Percentiles rank a stretch among this genome's conserved stretches.
Conservation (phyloP, 192 early-diverging fungal genomes). For the Linnemannia elongata region DNA sequence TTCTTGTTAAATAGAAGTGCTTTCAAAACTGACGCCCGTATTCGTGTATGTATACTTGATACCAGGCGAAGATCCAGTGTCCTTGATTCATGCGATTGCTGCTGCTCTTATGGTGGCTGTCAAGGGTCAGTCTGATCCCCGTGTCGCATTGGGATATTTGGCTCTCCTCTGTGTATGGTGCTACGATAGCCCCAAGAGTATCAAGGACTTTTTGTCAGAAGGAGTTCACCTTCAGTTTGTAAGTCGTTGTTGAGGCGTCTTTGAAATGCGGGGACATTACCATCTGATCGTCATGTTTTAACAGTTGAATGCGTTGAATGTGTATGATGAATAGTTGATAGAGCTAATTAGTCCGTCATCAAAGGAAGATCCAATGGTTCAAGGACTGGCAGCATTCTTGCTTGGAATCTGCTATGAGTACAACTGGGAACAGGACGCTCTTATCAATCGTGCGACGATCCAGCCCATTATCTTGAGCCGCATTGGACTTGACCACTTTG, state of each 20-base stretch:
- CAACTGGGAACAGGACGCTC: slow-evolving; percentile 84
- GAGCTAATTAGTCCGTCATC: slow-evolving; percentile 92
- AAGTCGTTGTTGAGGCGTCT: slow-evolving; percentile 26
- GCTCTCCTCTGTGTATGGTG: slow-evolving; percentile 90
- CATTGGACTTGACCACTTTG: slow-evolving; percentile 89
- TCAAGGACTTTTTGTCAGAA: slow-evolving; percentile 89
- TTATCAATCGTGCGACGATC: slow-evolving; percentile 81
- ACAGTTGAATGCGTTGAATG: background rate
- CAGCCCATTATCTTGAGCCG: slow-evolving; percentile 89
- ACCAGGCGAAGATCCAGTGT: slow-evolving; percentile 79
- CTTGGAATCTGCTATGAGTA: slow-evolving; percentile 91
- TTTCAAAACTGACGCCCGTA: background rate
- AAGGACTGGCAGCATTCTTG: slow-evolving; percentile 91
- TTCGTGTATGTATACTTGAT: background rate
- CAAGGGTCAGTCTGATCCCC: slow-evolving; percentile 73
- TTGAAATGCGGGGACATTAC: background rate
- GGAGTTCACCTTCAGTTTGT: slow-evolving; percentile 92
- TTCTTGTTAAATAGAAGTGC: background rate
- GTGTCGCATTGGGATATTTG: slow-evolving; percentile 83
- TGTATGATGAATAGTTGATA: slow-evolving; percentile 72
- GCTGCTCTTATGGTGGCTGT: slow-evolving; percentile 79
- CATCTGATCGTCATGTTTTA: background rate
- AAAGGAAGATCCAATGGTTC: slow-evolving; percentile 85
- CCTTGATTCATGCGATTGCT: slow-evolving; percentile 91
- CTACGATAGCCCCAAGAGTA: slow-evolving; percentile 82